These are phyloP conservation scores for Cucumis hystrix DNA, from an alignment of 306 rosid genomes.

Conservation along the genomic window DNA sequence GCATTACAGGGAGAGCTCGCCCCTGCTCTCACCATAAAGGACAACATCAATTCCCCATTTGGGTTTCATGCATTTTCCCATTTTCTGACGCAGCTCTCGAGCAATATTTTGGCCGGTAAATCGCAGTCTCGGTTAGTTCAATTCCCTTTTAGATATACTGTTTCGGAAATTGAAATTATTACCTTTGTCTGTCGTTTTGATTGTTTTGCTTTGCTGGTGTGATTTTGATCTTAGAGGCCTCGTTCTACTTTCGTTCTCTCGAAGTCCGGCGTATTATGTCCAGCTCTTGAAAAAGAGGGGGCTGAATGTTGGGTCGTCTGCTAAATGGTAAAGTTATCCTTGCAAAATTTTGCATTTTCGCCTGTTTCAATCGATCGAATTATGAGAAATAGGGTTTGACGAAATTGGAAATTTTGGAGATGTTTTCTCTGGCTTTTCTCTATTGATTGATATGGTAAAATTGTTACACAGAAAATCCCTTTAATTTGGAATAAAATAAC, in stretches of 20 bases:
- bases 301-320: constrained; percentile 32
- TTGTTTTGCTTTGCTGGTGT: background rate
- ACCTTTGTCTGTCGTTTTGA: background rate
- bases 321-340: constrained; percentile 30
- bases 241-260: constrained; percentile 56
- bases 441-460: too few species aligned
- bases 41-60: constrained; percentile 51
- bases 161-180: background rate
- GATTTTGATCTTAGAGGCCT: constrained; percentile 35
- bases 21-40: constrained; percentile 65
- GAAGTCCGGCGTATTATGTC: constrained; percentile 51
- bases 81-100: constrained; percentile 47
- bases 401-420: too few species aligned
- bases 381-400: background rate
- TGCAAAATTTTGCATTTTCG: background rate
- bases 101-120: constrained; percentile 41
- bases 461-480: too few species aligned
- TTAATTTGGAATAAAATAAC: too few species aligned
- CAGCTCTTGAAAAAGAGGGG: constrained; percentile 41
- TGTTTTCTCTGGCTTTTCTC: too few species aligned
- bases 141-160: background rate
- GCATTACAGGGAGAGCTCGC: constrained; percentile 80
- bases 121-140: constrained; percentile 61
- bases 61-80: constrained; percentile 45
- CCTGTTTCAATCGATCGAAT: background rate